These are phyloP conservation scores for Prinsepia uniflora DNA, from an alignment of 306 rosid species.

Conservation along the genomic window DNA sequence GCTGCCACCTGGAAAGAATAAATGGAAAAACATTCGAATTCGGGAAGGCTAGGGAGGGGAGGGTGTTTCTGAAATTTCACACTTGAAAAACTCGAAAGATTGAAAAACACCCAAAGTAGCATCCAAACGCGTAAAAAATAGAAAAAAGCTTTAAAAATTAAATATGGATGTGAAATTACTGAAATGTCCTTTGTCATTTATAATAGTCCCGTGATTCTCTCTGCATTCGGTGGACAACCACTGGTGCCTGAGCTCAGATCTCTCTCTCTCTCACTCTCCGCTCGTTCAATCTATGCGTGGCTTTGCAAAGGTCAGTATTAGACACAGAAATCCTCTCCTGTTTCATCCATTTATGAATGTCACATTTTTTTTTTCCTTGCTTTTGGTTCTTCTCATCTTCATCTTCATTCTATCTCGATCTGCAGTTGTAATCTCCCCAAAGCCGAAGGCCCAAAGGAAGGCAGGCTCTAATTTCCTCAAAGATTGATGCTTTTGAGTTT, in stretches of 20 bases:
- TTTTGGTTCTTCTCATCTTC: background rate
- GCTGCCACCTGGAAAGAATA: background rate
- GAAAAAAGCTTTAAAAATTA: background rate
- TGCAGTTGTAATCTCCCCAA: background rate
- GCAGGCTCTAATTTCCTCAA: background rate
- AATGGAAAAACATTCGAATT: background rate
- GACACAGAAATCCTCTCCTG: background rate
- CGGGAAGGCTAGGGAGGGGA: no score
- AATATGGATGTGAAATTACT: background rate
- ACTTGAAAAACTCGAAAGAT: background rate
- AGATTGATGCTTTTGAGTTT: background rate
- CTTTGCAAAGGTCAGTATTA: conserved; percentile 1
- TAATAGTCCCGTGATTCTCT: conserved; percentile 49
- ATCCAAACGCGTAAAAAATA: background rate
- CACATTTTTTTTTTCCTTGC: conserved; percentile 1
- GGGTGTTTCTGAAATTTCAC: background rate
- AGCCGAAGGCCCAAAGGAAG: conserved; percentile 5
- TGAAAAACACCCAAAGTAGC: background rate
- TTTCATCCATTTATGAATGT: conserved; percentile 11
- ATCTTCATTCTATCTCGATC: conserved; percentile 4
- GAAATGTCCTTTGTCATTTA: conserved; percentile 2
- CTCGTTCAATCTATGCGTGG: background rate
- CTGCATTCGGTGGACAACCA: conserved; percentile 11
- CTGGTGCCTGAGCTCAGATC: conserved; percentile 21
- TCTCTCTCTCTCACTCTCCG: conserved; percentile 19